phyloP scores from a whole-genome alignment of 2,329 filamentous ascomycete species.

The Fusarium heterosporum region DNA sequence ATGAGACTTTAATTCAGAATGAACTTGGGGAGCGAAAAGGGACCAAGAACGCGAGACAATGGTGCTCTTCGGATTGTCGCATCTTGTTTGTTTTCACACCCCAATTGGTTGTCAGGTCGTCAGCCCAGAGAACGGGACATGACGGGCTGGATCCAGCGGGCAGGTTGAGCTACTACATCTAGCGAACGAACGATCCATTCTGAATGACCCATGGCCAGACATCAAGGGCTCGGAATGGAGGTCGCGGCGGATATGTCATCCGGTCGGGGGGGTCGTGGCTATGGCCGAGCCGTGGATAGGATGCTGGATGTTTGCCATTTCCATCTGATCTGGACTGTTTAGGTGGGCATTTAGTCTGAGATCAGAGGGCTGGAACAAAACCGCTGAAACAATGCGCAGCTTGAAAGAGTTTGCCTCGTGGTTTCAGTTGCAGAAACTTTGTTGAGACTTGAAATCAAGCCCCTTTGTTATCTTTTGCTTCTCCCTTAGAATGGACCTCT shows the following conservation, averaged over 20 bases:
- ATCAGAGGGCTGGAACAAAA: constrained; percentile 18
- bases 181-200: constrained; percentile 44
- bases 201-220: constrained; percentile 41
- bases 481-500: constrained; percentile 28
- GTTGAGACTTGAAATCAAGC: constrained; percentile 2
- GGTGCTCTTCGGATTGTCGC: constrained; percentile 16
- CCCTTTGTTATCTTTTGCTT: constrained; percentile 24
- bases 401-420: constrained; percentile 10
- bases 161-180: constrained; percentile 47
- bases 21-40: constrained; percentile 3
- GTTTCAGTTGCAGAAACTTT: constrained; percentile 15
- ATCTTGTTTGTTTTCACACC: constrained; percentile 20
- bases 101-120: constrained; percentile 41
- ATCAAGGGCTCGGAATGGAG: constrained; percentile 45
- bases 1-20: constrained; percentile 1
- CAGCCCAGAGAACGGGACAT: constrained; percentile 44
- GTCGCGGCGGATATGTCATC: constrained; percentile 46
- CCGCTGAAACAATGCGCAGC: constrained; percentile 21
- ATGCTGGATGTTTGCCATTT: constrained; percentile 24
- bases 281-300: constrained; percentile 32
- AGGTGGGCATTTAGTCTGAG: constrained; percentile 17
- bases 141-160: constrained; percentile 48
- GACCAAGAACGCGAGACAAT: constrained; percentile 10
- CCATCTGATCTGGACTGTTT: constrained; percentile 34
- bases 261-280: constrained; percentile 37